Conservation (phyloP, 2,329 filamentous ascomycete species). For the Apiospora arundinis region DNA sequence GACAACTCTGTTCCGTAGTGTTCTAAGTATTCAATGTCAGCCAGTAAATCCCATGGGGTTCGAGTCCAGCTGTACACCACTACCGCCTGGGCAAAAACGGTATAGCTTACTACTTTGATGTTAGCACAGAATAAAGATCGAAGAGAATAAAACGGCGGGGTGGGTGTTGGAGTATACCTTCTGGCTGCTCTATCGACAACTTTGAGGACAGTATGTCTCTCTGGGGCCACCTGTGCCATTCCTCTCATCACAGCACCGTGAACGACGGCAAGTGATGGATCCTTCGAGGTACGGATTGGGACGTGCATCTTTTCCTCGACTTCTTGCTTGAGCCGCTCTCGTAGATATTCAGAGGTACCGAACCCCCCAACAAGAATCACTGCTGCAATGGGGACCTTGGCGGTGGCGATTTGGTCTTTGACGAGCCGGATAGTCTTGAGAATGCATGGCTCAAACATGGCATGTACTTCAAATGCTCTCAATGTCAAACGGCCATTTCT, state of each 20-base stretch:
- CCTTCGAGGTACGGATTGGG: neutral
- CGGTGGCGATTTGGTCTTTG: neutral
- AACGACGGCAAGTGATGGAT: neutral
- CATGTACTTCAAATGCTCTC: neutral
- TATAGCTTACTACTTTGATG: neutral
- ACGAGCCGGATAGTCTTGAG: neutral
- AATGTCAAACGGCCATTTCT: neutral
- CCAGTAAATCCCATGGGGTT: no score
- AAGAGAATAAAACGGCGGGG: no score
- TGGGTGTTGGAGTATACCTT: neutral
- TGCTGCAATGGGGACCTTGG: neutral
- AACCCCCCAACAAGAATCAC: neutral
- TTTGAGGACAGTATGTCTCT: neutral
- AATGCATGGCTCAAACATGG: neutral
- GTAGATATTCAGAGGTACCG: neutral
- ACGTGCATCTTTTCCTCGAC: neutral
- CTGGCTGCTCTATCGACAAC: neutral
- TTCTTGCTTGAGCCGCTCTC: neutral
- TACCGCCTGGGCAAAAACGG: neutral
- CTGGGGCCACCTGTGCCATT: neutral
- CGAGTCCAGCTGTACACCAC: neutral
- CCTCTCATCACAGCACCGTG: neutral
- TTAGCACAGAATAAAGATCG: neutral
- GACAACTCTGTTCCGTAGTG: neutral
- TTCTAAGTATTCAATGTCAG: neutral